Evolutionary conservation across 2,329 filamentous ascomycete genomes (phyloP).

Genomic region (Botryotinia convoluta): DNA sequence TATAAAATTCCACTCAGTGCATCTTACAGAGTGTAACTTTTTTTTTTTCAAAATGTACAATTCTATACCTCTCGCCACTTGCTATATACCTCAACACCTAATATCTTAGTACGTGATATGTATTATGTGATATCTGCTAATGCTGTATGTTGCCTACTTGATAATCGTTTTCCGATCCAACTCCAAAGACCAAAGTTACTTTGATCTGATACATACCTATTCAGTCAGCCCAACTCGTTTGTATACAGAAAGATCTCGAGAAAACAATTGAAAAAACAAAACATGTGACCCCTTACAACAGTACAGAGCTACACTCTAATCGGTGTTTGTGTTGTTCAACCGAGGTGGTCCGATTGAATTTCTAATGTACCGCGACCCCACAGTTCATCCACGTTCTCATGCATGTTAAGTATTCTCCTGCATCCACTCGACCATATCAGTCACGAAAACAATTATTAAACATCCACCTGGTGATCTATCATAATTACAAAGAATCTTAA

Average conservation of each 20-base stretch:
- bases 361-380: constrained; percentile 15
- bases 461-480: not conserved
- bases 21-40: not conserved
- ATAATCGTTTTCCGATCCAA: not conserved
- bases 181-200: not conserved
- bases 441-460: constrained; percentile 4
- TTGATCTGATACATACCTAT: not conserved
- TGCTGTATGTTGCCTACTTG: not conserved
- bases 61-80: not conserved
- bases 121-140: not conserved
- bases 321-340: not conserved
- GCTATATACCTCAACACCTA: not conserved
- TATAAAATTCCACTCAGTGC: constrained; percentile 16
- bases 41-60: not conserved
- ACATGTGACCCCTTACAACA: constrained; percentile 8
- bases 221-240: not conserved
- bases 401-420: not conserved
- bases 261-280: not conserved
- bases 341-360: constrained; percentile 14
- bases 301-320: not conserved
- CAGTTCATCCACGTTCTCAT: not conserved
- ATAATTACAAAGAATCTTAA: not conserved
- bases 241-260: not conserved
- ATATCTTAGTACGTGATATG: not conserved
- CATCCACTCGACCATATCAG: constrained; percentile 10